Base-by-base conservation (phyloP, 495 filamentous ascomycete species). In the Penicillium paradoxum region DNA sequence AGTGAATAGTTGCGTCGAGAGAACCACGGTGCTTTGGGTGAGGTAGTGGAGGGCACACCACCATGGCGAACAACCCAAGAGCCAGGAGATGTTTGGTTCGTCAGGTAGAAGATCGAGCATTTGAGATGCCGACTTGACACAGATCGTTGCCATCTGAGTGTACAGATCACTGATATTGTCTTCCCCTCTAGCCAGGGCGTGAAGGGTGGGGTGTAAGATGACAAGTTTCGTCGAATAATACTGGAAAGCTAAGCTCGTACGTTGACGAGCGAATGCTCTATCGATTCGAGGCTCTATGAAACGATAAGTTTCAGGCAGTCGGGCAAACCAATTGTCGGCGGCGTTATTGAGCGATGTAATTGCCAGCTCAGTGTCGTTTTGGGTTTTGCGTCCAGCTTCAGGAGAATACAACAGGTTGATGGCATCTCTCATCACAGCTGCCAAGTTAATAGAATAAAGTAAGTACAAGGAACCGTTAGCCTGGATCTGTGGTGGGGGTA, bases 1-100 rank as follows among this genome's bases (percentile, higher is more conserved):
- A 7, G 78, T 69, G 63, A 84, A 68, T 13, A 84, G 60, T 4
- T 83, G 69, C 1, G 73, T 72, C 1, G 71, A 70, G 13, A 49
- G 33, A 6, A 49, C 46, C 4, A 39, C 33, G 9, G 11, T 49
- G 7, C 80, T 73, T 64, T 84, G 79, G 63, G 80, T 80, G 17
- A 85, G 56, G 53, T 79, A 77, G 58, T 86, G 83, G 11, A 86
- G 62, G 11, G 78, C 58, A 39, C 67, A 76, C 80, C 80, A 85
- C 80, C 80, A 84, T 29, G 81, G 79, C 0, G 71, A 63, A 9
- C 73, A 57, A 7, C 59, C 57, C 53, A 80, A 77, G 2, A 84
- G 55, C 60, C 67, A 71, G 22, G 57, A 40, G 11, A 64, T 22
- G 40, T 71, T 60, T 2, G 63, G 65, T 25, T 62, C 47, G 13